Evolutionary conservation across 2,329 filamentous ascomycete species (phyloP).

Genomic region (Aureobasidium vineae): DNA sequence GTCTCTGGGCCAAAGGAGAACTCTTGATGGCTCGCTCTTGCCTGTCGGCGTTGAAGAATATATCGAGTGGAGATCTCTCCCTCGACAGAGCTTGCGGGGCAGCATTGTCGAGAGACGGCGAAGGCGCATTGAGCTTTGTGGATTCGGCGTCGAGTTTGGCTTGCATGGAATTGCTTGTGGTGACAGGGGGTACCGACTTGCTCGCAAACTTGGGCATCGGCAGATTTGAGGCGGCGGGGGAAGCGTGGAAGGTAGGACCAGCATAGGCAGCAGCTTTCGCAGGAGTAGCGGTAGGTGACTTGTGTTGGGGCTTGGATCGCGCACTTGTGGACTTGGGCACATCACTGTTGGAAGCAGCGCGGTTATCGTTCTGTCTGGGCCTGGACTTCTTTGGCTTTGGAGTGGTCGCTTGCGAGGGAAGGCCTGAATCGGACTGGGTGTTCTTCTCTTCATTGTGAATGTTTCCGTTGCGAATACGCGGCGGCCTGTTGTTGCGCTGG

Average conservation of each 20-base stretch:
- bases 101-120: conserved; percentile 13
- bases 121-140: conserved; percentile 14
- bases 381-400: conserved; percentile 28
- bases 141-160: conserved; percentile 46
- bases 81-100: conserved; percentile 28
- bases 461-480: conserved; percentile 18
- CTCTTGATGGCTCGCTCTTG: conserved; percentile 67
- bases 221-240: conserved; percentile 83
- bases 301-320: conserved; percentile 29
- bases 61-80: conserved; percentile 76
- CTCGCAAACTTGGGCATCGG: conserved; percentile 88
- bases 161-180: conserved; percentile 45
- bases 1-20: conserved; percentile 36
- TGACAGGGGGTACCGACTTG: conserved; percentile 69
- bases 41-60: conserved; percentile 85
- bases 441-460: conserved; percentile 17
- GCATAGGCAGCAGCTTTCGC: conserved; percentile 66
- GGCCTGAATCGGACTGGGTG: conserved; percentile 28
- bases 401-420: conserved; percentile 25
- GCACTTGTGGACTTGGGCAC: conserved; percentile 5
- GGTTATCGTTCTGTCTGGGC: conserved; percentile 25
- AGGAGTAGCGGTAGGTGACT: conserved; percentile 38
- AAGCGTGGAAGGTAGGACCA: conserved; percentile 91
- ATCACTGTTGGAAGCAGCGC: conserved; percentile 27
- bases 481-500: conserved; percentile 23